Evolutionary conservation across 2,329 filamentous ascomycete genomes (phyloP).

Genomic region (Clonostachys chloroleuca): DNA sequence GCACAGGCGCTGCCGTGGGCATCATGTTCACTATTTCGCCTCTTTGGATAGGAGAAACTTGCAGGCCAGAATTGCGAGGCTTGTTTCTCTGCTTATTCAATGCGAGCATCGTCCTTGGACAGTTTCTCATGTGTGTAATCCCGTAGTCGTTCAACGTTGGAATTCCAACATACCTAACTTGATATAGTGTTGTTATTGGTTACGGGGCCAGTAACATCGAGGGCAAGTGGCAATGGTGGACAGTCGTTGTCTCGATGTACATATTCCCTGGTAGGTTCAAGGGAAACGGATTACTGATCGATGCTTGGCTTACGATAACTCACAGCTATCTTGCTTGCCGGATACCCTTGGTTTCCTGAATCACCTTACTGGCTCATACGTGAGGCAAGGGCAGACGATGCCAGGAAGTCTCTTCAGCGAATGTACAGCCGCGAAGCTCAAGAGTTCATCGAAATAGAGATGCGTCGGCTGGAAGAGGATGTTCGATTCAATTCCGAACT

Average conservation of each 20-base stretch:
- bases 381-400: conserved; percentile 7
- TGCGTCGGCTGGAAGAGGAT: conserved; percentile 16
- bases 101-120: conserved; percentile 27
- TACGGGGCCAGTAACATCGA: conserved; percentile 11
- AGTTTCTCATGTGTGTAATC: conserved; percentile 12
- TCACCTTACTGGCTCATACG: conserved; percentile 26
- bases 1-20: conserved; percentile 16
- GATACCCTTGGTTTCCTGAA: conserved; percentile 25
- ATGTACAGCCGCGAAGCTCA: conserved; percentile 16
- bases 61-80: conserved; percentile 25
- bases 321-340: conserved; percentile 9
- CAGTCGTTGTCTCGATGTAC: conserved; percentile 19
- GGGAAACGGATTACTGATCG: not conserved
- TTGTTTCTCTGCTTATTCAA: conserved; percentile 31
- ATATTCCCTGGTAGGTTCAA: conserved; percentile 17
- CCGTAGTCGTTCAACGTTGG: no score
- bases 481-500: conserved; percentile 8
- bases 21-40: conserved; percentile 28
- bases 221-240: conserved; percentile 22
- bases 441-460: conserved; percentile 17
- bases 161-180: no score
- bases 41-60: conserved; percentile 29
- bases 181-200: conserved; percentile 8
- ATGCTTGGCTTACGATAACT: not conserved
- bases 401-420: conserved; percentile 12